A percentile compares a stretch with the other conserved stretches of the same genome.
phyloP scores from a whole-genome alignment of 2,329 filamentous ascomycete species.

The Aureobasidium sp. region DNA sequence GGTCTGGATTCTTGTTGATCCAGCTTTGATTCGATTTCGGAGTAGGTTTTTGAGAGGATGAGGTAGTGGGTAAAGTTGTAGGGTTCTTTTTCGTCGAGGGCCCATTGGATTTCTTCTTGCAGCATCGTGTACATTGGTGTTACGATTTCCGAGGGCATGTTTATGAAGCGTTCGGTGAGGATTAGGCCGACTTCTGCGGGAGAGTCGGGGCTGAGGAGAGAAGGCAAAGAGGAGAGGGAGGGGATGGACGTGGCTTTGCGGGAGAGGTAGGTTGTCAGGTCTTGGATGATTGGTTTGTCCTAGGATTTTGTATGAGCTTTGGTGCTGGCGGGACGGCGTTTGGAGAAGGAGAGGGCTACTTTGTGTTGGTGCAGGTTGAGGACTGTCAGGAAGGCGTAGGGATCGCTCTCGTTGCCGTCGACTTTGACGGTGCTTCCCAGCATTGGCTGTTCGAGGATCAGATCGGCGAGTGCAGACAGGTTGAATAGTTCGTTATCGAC shows the following conservation, averaged over 20 bases:
- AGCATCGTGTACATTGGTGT: slow-evolving; percentile 95
- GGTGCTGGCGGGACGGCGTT: not conserved
- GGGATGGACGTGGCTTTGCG: slow-evolving; percentile 47
- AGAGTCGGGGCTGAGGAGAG: slow-evolving; percentile 32
- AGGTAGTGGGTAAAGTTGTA: slow-evolving; percentile 93
- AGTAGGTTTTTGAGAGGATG: slow-evolving; percentile 85
- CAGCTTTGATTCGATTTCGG: slow-evolving; percentile 74
- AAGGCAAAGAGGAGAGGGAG: slow-evolving; percentile 43
- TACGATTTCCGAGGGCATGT: slow-evolving; percentile 88
- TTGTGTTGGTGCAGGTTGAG: slow-evolving; percentile 74
- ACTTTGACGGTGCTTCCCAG: slow-evolving; percentile 95
- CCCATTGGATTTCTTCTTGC: slow-evolving; percentile 80
- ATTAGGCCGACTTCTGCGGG: slow-evolving; percentile 66
- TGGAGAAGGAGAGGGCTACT: slow-evolving; percentile 29
- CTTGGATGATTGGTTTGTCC: slow-evolving; percentile 65
- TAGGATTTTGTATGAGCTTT: slow-evolving; percentile 20
- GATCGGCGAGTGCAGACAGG: slow-evolving; percentile 75
- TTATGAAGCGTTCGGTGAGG: slow-evolving; percentile 88
- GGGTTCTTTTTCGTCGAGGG: slow-evolving; percentile 82
- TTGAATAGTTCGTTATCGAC: slow-evolving; percentile 80
- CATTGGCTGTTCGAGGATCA: slow-evolving; percentile 78
- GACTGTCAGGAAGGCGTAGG: slow-evolving; percentile 86
- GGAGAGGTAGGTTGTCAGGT: slow-evolving; percentile 64
- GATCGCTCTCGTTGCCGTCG: slow-evolving; percentile 87
- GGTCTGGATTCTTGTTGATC: slow-evolving; percentile 58